Base-by-base conservation (phyloP, 2,329 filamentous ascomycete species). In the Aureobasidium sp. region DNA sequence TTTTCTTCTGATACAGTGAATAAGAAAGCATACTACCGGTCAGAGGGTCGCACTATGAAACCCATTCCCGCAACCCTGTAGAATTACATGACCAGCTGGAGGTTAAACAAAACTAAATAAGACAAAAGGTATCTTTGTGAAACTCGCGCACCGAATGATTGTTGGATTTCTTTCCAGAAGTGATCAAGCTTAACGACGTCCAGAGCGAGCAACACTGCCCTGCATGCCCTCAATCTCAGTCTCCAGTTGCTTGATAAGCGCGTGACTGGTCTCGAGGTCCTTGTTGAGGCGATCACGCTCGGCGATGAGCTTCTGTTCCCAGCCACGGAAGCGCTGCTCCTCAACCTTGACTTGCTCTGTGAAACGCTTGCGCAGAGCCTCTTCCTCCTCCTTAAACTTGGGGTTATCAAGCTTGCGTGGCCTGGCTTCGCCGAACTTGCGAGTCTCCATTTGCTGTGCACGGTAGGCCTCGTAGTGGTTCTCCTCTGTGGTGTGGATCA, bases 261-360 rank as follows among this genome's bases (percentile, higher is more conserved):
- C 93, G 73, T 99, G 95, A 68, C 93, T 97, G 78, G 90, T 89
- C 82, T 99, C 94, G 76, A 99, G 85, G 74, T 99, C 94, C 86
- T 99, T 99, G 87, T 99, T 99, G 80, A 99, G 86, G 70, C 94
- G 91, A 78, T 99, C 95, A 78, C 94, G 89, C 85, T 99, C 94
- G 66, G 90, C 87, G 72, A 99, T 99, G 76, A 99, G 90, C 85
- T 97, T 97, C 86, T 99, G 94, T 82, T 99, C 94, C 94, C 94
- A 99, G 80, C 96, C 89, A 78, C 95, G 87, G 87, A 99, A 99
- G 68, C 94, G 87, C 81, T 96, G 91, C 81, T 99, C 94, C 82
- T 99, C 95, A 73, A 99, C 90, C 90, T 99, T 99, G 82, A 99
- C 94, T 78, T 99, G 94, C 82, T 99, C 94, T 69, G 94, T 99